These are phyloP conservation scores for Phragmites australis DNA, from an alignment of 176 grass and related monocot species.

Conservation along the genomic window DNA sequence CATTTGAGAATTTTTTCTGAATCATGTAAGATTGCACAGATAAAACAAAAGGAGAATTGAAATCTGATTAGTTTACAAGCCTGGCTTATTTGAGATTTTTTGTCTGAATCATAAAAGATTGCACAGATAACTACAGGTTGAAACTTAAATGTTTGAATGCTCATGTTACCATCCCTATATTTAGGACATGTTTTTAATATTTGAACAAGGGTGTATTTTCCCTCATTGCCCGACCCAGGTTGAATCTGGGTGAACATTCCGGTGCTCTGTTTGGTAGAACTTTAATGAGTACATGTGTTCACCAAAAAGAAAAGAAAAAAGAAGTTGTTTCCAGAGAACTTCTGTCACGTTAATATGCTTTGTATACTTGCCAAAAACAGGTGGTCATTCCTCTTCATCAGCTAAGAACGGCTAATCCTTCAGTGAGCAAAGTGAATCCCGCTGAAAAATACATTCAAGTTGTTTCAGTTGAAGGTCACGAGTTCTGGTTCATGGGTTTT, in stretches of 20 bases:
- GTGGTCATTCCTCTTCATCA: constrained; percentile 90
- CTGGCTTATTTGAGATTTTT: not conserved
- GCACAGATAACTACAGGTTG: not conserved
- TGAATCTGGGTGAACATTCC: not conserved
- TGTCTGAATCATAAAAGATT: not conserved
- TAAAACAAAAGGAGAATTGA: not conserved
- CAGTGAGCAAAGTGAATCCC: constrained; percentile 69
- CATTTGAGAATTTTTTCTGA: not conserved
- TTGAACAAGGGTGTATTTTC: not conserved
- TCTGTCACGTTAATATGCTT: constrained; percentile 4
- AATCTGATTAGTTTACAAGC: not conserved
- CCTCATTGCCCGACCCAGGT: not conserved
- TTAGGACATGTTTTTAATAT: not conserved
- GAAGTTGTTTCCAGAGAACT: not conserved
- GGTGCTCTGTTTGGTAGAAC: not conserved
- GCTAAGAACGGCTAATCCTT: constrained; percentile 80
- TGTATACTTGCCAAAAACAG: constrained; percentile 41
- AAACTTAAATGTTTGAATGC: not conserved
- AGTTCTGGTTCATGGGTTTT: constrained; percentile 97
- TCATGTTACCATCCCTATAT: not conserved
- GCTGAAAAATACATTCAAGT: constrained; percentile 84
- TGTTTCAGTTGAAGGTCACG: constrained; percentile 75
- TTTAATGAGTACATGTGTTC: not conserved
- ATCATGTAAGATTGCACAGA: not conserved
- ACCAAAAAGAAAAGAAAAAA: not conserved